Evolutionary conservation across 2,329 filamentous ascomycete species (phyloP).

Genomic region (Incumbomyces delicatus): DNA sequence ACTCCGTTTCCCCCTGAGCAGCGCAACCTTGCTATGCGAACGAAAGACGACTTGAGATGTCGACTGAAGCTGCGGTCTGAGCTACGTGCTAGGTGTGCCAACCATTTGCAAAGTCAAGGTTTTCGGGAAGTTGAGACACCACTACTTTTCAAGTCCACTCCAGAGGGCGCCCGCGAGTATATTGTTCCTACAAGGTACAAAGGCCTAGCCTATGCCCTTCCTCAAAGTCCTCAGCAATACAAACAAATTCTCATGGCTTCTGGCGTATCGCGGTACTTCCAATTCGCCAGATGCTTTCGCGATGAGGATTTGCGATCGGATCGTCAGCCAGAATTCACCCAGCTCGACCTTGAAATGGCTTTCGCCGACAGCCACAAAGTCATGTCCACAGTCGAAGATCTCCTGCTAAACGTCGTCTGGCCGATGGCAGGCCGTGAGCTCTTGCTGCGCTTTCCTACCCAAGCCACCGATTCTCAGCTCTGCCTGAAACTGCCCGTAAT

Average conservation of each 20-base stretch:
- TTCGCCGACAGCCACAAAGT: slow-evolving; percentile 67
- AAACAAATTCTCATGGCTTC: slow-evolving; percentile 96
- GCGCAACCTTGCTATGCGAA: slow-evolving; percentile 77
- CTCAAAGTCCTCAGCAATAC: slow-evolving; percentile 95
- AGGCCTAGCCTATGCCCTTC: slow-evolving; percentile 77
- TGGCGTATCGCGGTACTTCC: slow-evolving; percentile 73
- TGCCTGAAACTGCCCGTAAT: slow-evolving; percentile 4
- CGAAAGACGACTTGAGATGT: slow-evolving; percentile 54
- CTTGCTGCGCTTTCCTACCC: slow-evolving; percentile 8
- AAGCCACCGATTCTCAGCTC: slow-evolving; percentile 14
- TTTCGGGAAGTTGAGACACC: slow-evolving; percentile 86
- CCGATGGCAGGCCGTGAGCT: slow-evolving; percentile 6
- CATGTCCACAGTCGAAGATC: slow-evolving; percentile 45
- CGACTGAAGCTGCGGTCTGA: slow-evolving; percentile 62
- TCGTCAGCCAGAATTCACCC: slow-evolving; percentile 91
- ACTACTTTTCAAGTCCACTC: slow-evolving; percentile 91
- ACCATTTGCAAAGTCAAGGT: slow-evolving; percentile 45
- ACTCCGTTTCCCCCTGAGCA: slow-evolving; percentile 64
- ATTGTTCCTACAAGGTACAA: slow-evolving; percentile 73
- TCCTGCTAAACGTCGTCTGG: slow-evolving; percentile 15
- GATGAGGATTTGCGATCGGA: slow-evolving; percentile 91
- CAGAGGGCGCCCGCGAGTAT: slow-evolving; percentile 91
- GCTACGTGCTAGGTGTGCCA: slow-evolving; percentile 45
- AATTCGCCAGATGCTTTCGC: slow-evolving; percentile 88
- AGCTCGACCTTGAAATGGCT: slow-evolving; percentile 89